Percentiles rank a stretch among this genome's conserved stretches.
Evolutionary conservation across 2,329 filamentous ascomycete genomes (phyloP).

Genomic region (Fusarium torreyae): DNA sequence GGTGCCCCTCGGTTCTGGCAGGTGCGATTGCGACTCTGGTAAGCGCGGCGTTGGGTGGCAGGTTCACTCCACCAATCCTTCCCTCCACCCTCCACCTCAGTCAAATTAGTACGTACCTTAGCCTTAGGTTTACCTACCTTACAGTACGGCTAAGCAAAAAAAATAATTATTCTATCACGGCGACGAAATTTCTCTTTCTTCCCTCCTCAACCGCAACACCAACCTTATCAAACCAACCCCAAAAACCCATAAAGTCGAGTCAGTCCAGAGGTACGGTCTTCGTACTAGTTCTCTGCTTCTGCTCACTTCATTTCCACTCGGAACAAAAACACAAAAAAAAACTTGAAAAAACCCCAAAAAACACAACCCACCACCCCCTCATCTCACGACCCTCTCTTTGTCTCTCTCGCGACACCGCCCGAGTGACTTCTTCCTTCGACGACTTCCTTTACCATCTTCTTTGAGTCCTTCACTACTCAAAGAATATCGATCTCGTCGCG

Average conservation of each 20-base stretch:
- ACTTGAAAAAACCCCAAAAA: slow-evolving; percentile 70
- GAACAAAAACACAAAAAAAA: slow-evolving; percentile 73
- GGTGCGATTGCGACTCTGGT: slow-evolving; percentile 15
- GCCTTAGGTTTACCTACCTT: slow-evolving; percentile 41
- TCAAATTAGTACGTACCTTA: slow-evolving; percentile 41
- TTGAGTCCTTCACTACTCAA: slow-evolving; percentile 50
- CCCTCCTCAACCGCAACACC: slow-evolving; percentile 63
- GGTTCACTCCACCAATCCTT: slow-evolving; percentile 47
- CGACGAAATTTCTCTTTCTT: slow-evolving; percentile 59
- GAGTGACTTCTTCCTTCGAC: slow-evolving; percentile 45
- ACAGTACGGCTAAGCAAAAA: slow-evolving; percentile 51
- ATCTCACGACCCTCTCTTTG: slow-evolving; percentile 43
- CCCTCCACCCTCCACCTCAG: slow-evolving; percentile 44
- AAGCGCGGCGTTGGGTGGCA: slow-evolving; percentile 29
- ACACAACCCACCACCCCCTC: slow-evolving; percentile 53
- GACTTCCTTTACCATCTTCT: slow-evolving; percentile 30
- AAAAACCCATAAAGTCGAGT: slow-evolving; percentile 62
- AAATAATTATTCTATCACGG: slow-evolving; percentile 51
- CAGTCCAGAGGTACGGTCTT: slow-evolving; percentile 71
- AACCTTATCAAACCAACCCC: slow-evolving; percentile 64
- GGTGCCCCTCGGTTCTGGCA: slow-evolving; percentile 21
- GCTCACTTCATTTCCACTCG: slow-evolving; percentile 66
- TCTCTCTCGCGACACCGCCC: slow-evolving; percentile 53
- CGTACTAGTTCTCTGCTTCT: slow-evolving; percentile 74
- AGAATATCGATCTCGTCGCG: slow-evolving; percentile 40